Conservation (phyloP, 2,329 filamentous ascomycete genomes). For the Didymella segeticola region DNA sequence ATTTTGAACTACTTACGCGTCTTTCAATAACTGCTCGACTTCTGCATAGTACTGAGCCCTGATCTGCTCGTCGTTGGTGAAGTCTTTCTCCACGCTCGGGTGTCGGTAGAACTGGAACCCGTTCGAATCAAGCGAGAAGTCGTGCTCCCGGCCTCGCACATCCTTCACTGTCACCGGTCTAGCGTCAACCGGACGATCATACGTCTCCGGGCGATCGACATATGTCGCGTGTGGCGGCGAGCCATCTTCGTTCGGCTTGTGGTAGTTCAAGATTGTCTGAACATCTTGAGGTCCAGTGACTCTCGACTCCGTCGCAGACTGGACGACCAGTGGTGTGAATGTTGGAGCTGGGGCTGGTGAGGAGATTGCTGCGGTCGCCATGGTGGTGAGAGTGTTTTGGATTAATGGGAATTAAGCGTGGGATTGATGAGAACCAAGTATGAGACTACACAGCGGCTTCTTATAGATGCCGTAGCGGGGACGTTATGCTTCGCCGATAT, state of each 20-base stretch:
- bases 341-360: slow-evolving; percentile 26
- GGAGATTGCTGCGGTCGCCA: slow-evolving; percentile 41
- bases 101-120: slow-evolving; percentile 48
- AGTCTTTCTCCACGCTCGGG: slow-evolving; percentile 43
- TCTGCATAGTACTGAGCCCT: slow-evolving; percentile 46
- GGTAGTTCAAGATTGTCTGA: slow-evolving; percentile 35
- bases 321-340: slow-evolving; percentile 22
- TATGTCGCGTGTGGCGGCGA: slow-evolving; percentile 40
- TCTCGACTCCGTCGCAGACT: slow-evolving; percentile 5
- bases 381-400: no score
- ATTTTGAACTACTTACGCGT: slow-evolving; percentile 36
- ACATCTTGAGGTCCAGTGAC: slow-evolving; percentile 29
- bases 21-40: slow-evolving; percentile 45
- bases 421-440: no score
- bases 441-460: background rate
- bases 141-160: slow-evolving; percentile 53
- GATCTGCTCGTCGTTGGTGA: slow-evolving; percentile 45
- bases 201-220: slow-evolving; percentile 42
- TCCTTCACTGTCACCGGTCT: slow-evolving; percentile 50
- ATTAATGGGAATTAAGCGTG: no score
- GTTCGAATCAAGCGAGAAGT: slow-evolving; percentile 52
- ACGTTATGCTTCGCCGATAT: slow-evolving; percentile 19
- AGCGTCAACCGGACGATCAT: slow-evolving; percentile 36
- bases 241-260: slow-evolving; percentile 40
- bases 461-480: no score